Conservation (phyloP, 768 basidiomycete species). For the Hydnum rufescens region DNA sequence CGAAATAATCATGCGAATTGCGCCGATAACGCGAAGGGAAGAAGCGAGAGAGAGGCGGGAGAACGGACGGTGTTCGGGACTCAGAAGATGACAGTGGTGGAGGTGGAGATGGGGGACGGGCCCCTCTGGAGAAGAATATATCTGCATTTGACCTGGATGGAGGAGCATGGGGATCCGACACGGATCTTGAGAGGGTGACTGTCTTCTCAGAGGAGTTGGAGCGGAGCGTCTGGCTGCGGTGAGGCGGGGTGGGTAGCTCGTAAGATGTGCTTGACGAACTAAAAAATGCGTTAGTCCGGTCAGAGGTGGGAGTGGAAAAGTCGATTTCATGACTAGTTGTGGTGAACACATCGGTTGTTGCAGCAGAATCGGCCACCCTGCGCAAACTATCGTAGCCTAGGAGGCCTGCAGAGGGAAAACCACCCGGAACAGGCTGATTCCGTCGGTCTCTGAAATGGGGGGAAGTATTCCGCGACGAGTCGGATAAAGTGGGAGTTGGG, state of each 20-base stretch:
- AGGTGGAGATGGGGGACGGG: not conserved
- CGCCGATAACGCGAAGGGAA: slow-evolving; percentile 5
- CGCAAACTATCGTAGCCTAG: not conserved
- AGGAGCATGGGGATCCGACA: not conserved
- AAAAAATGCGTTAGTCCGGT: slow-evolving; percentile 1
- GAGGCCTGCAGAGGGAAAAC: not conserved
- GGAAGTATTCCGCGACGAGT: not conserved
- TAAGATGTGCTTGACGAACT: not conserved
- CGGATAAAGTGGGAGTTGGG: not conserved
- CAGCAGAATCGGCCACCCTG: not conserved
- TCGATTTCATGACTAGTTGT: not conserved
- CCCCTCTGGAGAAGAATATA: not conserved
- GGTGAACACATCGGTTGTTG: not conserved
- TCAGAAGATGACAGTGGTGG: not conserved
- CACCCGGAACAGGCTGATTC: not conserved
- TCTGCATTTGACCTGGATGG: not conserved
- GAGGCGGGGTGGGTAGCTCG: slow-evolving; percentile 1
- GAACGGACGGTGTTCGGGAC: not conserved
- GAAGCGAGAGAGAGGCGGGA: slow-evolving; percentile 6
- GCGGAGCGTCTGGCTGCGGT: not conserved
- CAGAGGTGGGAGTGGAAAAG: not conserved
- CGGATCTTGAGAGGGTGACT: not conserved
- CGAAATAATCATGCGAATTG: not conserved
- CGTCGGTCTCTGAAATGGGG: not conserved
- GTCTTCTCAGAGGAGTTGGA: not conserved